A percentile compares a stretch with the other conserved stretches of the same genome.
Evolutionary conservation across 345 rosid genomes (phyloP).

Genomic region (Hypericum perforatum): DNA sequence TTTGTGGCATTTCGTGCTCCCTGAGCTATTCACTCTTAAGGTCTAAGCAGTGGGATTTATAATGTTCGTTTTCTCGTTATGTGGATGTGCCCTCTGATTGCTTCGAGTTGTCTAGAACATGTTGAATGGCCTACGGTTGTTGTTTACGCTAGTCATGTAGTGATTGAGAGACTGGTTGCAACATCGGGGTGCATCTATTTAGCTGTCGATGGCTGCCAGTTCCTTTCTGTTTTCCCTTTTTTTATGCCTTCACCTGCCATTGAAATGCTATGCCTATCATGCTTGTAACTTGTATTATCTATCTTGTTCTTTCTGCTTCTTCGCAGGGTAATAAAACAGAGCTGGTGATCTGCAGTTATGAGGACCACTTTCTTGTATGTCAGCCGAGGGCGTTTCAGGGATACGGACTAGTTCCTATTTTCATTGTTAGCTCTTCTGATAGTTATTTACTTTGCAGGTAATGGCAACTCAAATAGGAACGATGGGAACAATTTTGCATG

Average conservation of each 20-base stretch:
- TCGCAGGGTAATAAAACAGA: constrained; percentile 79
- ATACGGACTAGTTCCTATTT: neutral
- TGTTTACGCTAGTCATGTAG: too few species aligned
- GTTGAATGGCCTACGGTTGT: too few species aligned
- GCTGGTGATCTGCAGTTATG: constrained; percentile 59
- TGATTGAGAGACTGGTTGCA: too few species aligned
- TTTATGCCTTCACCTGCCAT: neutral
- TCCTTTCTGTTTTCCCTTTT: neutral
- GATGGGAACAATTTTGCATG: constrained; percentile 80
- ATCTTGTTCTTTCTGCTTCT: constrained; percentile 13
- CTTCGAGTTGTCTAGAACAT: too few species aligned
- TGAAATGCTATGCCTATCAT: neutral
- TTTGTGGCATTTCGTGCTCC: too few species aligned
- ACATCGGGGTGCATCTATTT: too few species aligned
- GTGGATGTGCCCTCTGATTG: too few species aligned
- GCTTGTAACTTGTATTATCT: neutral
- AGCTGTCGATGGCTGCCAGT: too few species aligned
- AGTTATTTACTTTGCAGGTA: constrained; percentile 38
- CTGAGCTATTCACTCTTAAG: too few species aligned
- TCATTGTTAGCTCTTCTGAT: constrained; percentile 4
- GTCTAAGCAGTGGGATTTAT: too few species aligned
- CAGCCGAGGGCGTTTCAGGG: constrained; percentile 3
- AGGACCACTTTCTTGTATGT: constrained; percentile 79
- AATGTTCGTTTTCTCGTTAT: too few species aligned
- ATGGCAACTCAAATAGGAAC: constrained; percentile 80